These are phyloP conservation scores for Thalassiosira hispida DNA, from an alignment of 352 stramenopile genomes.

Conservation along the genomic window DNA sequence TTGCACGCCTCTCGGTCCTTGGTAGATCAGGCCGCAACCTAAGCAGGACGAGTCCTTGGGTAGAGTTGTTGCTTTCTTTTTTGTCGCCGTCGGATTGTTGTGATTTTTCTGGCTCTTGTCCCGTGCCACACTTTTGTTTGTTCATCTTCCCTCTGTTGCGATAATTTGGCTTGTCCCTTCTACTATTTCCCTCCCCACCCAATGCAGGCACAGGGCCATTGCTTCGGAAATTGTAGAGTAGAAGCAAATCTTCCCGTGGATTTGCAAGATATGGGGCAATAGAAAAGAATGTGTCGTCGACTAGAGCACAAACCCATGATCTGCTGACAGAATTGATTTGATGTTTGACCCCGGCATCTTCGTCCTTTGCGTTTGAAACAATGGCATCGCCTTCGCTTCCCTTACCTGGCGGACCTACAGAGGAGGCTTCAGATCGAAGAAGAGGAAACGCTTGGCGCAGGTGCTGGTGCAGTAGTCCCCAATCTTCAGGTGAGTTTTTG, in stretches of 20 bases:
- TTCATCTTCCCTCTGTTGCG: conserved; percentile 19
- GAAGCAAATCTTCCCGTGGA: conserved; percentile 56
- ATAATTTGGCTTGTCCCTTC: conserved; percentile 4
- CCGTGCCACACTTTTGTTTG: conserved; percentile 15
- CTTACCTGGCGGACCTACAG: conserved; percentile 1
- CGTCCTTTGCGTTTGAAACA: conserved; percentile 7
- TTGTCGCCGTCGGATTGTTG: background rate
- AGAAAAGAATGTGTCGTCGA: conserved; percentile 63
- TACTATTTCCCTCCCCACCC: conserved; percentile 10
- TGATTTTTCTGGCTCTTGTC: background rate
- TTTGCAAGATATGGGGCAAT: conserved; percentile 56
- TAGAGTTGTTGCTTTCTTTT: conserved; percentile 7
- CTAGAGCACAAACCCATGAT: conserved; percentile 27
- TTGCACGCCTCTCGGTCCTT: conserved; percentile 52
- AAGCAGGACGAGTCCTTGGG: conserved; percentile 42
- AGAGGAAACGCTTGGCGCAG: conserved; percentile 43
- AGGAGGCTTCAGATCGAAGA: conserved; percentile 35
- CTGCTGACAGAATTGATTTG: conserved; percentile 8
- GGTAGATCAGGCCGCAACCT: conserved; percentile 54
- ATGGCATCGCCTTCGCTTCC: background rate
- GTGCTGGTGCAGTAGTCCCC: conserved; percentile 40
- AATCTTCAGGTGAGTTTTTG: conserved; percentile 22
- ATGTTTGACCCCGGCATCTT: conserved; percentile 6
- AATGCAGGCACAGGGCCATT: conserved; percentile 41
- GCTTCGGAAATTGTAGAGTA: conserved; percentile 70